phyloP scores from a whole-genome alignment of 768 basidiomycete species.

The Roridomyces roridus region DNA sequence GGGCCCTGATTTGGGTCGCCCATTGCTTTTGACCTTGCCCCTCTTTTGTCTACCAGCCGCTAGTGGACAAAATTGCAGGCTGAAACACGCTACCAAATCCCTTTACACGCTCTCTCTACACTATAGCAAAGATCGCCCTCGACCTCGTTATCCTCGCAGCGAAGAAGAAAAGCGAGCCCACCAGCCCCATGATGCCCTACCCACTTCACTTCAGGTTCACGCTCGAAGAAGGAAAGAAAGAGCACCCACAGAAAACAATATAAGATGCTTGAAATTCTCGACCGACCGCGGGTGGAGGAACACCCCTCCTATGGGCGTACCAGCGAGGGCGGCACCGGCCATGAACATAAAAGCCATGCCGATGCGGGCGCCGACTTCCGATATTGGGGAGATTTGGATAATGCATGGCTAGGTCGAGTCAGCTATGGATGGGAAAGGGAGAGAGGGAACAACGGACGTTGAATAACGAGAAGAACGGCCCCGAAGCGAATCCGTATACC shows the following conservation, averaged over 20 bases:
- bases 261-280: slow-evolving; percentile 29
- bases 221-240: no score
- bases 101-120: no score
- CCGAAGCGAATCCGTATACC: slow-evolving; percentile 31
- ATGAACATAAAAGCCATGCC: slow-evolving; percentile 32
- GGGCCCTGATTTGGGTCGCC: no score
- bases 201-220: no score
- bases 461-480: slow-evolving; percentile 31
- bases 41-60: no score
- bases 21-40: no score
- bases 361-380: slow-evolving; percentile 32
- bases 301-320: slow-evolving; percentile 30
- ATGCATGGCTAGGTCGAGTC: slow-evolving; percentile 24
- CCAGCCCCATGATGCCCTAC: slow-evolving; percentile 20
- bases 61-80: no score
- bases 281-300: slow-evolving; percentile 25
- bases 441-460: slow-evolving; percentile 15
- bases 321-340: slow-evolving; percentile 31
- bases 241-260: slow-evolving; percentile 30
- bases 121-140: slow-evolving; percentile 4
- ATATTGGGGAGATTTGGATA: slow-evolving; percentile 28
- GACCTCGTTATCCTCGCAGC: slow-evolving; percentile 8
- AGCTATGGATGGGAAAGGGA: no score
- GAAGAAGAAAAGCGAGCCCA: slow-evolving; percentile 14
- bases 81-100: no score